Conservation (phyloP, 768 basidiomycete genomes). For the Boletellus emodensis region DNA sequence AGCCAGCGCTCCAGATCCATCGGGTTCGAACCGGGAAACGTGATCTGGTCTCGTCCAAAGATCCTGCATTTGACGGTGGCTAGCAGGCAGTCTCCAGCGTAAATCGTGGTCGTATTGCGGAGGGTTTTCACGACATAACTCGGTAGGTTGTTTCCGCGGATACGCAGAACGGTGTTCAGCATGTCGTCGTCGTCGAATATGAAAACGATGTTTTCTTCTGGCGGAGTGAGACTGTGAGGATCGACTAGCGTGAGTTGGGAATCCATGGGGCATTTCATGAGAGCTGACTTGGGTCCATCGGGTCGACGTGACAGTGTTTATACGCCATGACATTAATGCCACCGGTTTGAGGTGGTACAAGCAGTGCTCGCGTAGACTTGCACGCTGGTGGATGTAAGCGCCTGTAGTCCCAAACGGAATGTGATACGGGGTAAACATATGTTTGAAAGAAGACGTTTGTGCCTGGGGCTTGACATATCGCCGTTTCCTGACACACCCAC, state of each 20-base stretch:
- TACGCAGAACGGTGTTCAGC: conserved; percentile 9
- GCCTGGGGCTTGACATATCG: neutral
- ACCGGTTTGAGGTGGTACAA: neutral
- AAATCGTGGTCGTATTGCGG: conserved; percentile 4
- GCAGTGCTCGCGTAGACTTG: neutral
- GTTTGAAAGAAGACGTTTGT: neutral
- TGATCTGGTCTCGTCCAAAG: conserved; percentile 11
- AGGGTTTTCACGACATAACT: conserved; percentile 11
- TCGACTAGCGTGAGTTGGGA: conserved; percentile 20
- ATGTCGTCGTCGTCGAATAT: conserved; percentile 12
- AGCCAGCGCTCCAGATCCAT: conserved; percentile 14
- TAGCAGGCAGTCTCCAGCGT: neutral
- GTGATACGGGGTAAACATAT: neutral
- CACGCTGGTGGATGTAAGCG: neutral
- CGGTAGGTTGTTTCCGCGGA: neutral
- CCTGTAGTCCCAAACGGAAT: no score
- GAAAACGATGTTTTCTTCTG: neutral
- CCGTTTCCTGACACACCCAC: neutral
- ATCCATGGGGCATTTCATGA: conserved; percentile 1
- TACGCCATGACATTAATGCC: neutral
- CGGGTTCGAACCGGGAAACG: conserved; percentile 9
- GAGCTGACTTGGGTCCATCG: neutral
- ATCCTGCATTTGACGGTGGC: conserved; percentile 14
- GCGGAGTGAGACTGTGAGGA: neutral
- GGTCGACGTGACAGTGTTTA: neutral